These are phyloP conservation scores for Yamadazyma pseudoaaseri DNA, from an alignment of 1,139 yeast species.

Conservation along the genomic window DNA sequence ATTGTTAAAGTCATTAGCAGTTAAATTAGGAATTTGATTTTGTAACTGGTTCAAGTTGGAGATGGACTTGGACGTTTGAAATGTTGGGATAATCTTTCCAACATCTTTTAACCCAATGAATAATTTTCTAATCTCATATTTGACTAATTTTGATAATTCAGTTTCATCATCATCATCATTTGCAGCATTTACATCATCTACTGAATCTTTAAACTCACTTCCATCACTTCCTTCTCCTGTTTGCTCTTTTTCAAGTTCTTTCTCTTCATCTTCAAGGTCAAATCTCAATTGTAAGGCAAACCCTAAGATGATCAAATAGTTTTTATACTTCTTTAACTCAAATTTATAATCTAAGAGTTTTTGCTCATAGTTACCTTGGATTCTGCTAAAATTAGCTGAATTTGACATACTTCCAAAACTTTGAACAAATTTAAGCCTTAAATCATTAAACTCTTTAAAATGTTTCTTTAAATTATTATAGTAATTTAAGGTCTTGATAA, in stretches of 20 bases:
- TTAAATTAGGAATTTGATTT: slow-evolving; percentile 17
- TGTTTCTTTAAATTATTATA: slow-evolving; percentile 40
- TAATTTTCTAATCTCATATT: slow-evolving; percentile 36
- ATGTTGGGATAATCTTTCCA: slow-evolving; percentile 39
- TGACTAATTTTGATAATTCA: slow-evolving; percentile 36
- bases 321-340: slow-evolving; percentile 46
- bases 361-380: slow-evolving; percentile 38
- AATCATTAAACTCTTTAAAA: slow-evolving; percentile 34
- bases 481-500: slow-evolving; percentile 43
- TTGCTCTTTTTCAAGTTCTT: slow-evolving; percentile 6
- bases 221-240: slow-evolving; percentile 4
- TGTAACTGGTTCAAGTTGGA: slow-evolving; percentile 26
- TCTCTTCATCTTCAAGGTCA: slow-evolving; percentile 38
- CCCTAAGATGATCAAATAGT: slow-evolving; percentile 46
- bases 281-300: slow-evolving; percentile 49
- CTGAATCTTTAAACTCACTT: slow-evolving; percentile 7
- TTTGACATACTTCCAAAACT: slow-evolving; percentile 26
- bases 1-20: slow-evolving; percentile 17
- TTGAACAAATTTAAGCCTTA: slow-evolving; percentile 31
- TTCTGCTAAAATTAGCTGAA: slow-evolving; percentile 35
- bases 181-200: slow-evolving; percentile 5
- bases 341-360: slow-evolving; percentile 42
- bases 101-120: slow-evolving; percentile 37
- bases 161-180: slow-evolving; percentile 22
- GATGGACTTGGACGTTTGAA: slow-evolving; percentile 33